Conservation (phyloP, 176 grass and related monocot species). For the sorghum (Sorghum bicolor) region Sorghum_bicolor_NCBIv3 NC_012872.2:69895001-69895500, state of each 20-base stretch:
- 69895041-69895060: not conserved
- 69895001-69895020: not conserved
- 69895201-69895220: not conserved
- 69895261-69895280: not conserved
- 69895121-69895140: not conserved
- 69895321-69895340: not conserved
- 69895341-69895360: not conserved
- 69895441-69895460: not conserved
- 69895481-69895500: not conserved
- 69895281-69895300: not conserved
- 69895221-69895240: not conserved
- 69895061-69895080: not conserved
- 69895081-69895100: slow-evolving; percentile 3
- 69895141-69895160: not conserved
- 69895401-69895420: not conserved
- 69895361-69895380: not conserved
- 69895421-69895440: not conserved
- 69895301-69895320: not conserved
- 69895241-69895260: not conserved
- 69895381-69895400: not conserved
- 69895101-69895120: not conserved
- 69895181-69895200: not conserved
- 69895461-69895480: not conserved
- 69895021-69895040: not conserved
- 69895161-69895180: not conserved